These are phyloP conservation scores for Ganoderma resinaceum DNA, from an alignment of 1,284 basidiomycete species.

Conservation along the genomic window DNA sequence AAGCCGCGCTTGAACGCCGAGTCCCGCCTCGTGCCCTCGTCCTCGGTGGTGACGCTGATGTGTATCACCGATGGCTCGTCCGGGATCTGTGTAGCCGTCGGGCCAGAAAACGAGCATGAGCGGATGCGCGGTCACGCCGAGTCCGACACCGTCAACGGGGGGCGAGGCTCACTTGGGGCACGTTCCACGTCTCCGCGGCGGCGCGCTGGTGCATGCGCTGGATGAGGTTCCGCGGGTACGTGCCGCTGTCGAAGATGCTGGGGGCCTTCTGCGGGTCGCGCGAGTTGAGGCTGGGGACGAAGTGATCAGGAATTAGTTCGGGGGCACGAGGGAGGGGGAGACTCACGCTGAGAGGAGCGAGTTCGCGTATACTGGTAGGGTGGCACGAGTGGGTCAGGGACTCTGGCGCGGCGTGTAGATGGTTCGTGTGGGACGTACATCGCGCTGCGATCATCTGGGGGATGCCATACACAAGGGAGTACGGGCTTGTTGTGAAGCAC, in stretches of 20 bases:
- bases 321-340: too few species aligned
- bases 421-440: neutral
- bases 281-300: conserved; percentile 3
- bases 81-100: neutral
- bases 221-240: conserved; percentile 7
- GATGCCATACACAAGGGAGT: neutral
- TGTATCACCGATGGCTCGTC: neutral
- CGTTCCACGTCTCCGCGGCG: conserved; percentile 6
- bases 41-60: conserved; percentile 2
- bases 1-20: neutral
- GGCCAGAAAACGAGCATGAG: neutral
- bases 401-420: neutral
- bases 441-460: neutral
- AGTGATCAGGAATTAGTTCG: neutral
- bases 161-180: neutral
- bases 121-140: neutral
- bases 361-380: neutral
- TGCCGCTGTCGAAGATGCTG: conserved; percentile 3
- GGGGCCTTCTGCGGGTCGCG: neutral
- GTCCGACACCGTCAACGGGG: neutral
- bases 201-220: conserved; percentile 6
- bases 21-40: conserved; percentile 5
- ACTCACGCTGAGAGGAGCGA: neutral
- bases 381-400: neutral
- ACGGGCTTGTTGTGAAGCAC: neutral